Base-by-base conservation (phyloP, 371 early-diverging fungal species). In the Mortierella sp. region DNA sequence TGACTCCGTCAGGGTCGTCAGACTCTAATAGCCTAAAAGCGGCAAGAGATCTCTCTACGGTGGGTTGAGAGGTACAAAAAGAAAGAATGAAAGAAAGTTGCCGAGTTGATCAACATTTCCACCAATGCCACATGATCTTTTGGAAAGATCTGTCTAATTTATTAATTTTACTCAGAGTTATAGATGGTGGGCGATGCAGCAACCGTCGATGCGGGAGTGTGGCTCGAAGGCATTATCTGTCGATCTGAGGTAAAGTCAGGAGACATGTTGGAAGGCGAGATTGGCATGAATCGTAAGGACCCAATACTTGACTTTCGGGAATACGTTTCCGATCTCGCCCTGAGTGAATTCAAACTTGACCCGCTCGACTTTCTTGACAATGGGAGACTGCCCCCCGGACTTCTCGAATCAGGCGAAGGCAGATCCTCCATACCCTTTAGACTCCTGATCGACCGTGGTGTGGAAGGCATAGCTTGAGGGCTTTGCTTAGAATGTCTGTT, bases 321-420 rank as follows among this genome's bases (percentile, higher is more conserved):
- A 3, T 51, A 45, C 16, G 18, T 55, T 7, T 77, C 77, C 21
- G 68, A 65, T 11, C 30, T 19, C 12, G 57, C 51, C 7, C 25
- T 68, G 12, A 68, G 58, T 1, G 77, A 77, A 1, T 62, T 55
- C 14, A 72, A 14, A 50, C 77, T 77, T 14, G 77, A 77, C 43
- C 58, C 56, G 26, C 76, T 76, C 2, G 76, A 76, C 26, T 71
- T 57, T 7, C 76, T 64, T 1, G 76, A 76, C 19, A 76, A 50
- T 1, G 64, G 53, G 0, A 7, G 21, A 7, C 44, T 55, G 4
- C 64, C 62, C 1, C 19, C 48, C 23, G 64, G 57, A 48, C 76
- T 71, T 29, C 51, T 57, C 7, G 68, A 63, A 11, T 60, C 70
- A 21, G 65, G 57, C 2, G 68, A 62, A 1, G 43, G 21, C 15